A percentile compares a stretch with the other conserved stretches of the same genome.
Evolutionary conservation across 75 land plant species (phyloP).

Genomic region (Pseudotsuga menziesii): DNA sequence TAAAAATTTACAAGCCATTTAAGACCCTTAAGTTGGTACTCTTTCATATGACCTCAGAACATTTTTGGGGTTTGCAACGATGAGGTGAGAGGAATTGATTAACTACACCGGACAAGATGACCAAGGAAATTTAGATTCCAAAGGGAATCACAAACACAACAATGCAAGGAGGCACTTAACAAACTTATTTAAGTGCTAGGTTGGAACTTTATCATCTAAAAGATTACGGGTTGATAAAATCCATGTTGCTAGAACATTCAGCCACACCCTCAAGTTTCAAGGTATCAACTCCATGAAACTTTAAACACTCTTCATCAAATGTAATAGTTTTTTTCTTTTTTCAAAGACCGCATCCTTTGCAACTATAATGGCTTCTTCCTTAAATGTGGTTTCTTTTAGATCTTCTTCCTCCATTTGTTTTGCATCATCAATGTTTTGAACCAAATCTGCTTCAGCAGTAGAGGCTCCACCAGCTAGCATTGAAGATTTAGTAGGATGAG

Average conservation of each 20-base stretch:
- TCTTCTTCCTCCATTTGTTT: constrained; percentile 53
- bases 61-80: constrained; percentile 81
- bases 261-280: constrained; percentile 21
- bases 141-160: not conserved
- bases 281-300: constrained; percentile 56
- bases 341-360: constrained; percentile 78
- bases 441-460: constrained; percentile 14
- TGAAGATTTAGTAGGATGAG: constrained; percentile 31
- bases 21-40: constrained; percentile 95
- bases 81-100: constrained; percentile 91
- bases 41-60: constrained; percentile 84
- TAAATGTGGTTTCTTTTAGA: constrained; percentile 72
- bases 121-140: not conserved
- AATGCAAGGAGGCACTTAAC: not conserved
- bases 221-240: constrained; percentile 88
- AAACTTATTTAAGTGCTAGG: not conserved
- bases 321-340: constrained; percentile 62
- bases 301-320: constrained; percentile 80
- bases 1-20: constrained; percentile 99
- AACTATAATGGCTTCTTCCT: constrained; percentile 69
- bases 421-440: constrained; percentile 17
- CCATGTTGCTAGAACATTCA: constrained; percentile 65
- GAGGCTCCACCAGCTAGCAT: constrained; percentile 17
- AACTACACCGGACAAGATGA: constrained; percentile 42
- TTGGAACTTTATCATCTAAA: not conserved